A percentile compares a stretch with the other conserved stretches of the same genome.
Conservation (phyloP, 805 yeast genomes). For the Barnettozyma populi region DNA sequence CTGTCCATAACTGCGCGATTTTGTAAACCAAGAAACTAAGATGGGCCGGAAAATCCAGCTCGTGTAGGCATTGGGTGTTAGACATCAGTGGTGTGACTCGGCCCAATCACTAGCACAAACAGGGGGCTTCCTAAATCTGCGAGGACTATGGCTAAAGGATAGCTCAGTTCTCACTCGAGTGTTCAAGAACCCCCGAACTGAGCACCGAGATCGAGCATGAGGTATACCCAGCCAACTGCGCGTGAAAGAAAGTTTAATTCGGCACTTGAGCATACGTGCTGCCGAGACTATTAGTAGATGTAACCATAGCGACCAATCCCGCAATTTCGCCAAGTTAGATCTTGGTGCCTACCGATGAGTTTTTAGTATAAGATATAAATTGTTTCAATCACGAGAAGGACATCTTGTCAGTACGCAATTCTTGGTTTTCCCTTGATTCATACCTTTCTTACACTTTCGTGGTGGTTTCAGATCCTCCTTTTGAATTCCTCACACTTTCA, state of each 20-base stretch:
- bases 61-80: neutral
- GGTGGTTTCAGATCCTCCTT: neutral
- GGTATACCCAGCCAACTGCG: too few species aligned
- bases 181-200: too few species aligned
- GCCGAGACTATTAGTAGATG: neutral
- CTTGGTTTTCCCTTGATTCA: neutral
- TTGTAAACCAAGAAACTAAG: neutral
- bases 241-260: neutral
- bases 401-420: too few species aligned
- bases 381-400: too few species aligned
- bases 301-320: neutral
- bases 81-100: neutral
- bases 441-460: neutral
- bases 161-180: too few species aligned
- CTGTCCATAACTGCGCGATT: neutral
- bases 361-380: too few species aligned
- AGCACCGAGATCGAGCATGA: too few species aligned
- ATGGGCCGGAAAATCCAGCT: neutral
- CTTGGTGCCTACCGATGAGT: too few species aligned
- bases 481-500: neutral
- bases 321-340: too few species aligned
- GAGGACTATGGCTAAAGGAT: too few species aligned
- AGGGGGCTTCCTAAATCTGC: too few species aligned
- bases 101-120: too few species aligned
- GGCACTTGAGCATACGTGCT: neutral